Evolutionary conservation across 805 yeast genomes (phyloP).

Genomic region (Candida tammaniensis): DNA sequence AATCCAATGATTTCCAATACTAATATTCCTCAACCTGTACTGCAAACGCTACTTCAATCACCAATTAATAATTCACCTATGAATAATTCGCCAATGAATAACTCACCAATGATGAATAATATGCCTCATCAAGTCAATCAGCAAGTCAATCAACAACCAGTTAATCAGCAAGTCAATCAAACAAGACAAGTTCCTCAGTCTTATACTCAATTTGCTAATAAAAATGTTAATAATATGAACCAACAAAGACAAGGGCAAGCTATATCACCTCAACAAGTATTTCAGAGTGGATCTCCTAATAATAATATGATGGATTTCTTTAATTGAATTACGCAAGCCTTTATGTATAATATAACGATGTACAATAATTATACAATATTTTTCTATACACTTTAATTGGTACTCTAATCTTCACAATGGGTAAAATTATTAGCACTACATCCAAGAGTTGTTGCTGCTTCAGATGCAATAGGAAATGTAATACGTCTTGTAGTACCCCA

Average conservation of each 20-base stretch:
- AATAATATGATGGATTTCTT: conserved; percentile 27
- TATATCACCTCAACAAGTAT: conserved; percentile 39
- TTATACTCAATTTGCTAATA: conserved; percentile 3
- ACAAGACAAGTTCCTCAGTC: conserved; percentile 1
- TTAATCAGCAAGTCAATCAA: conserved; percentile 6
- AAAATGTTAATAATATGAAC: conserved; percentile 7
- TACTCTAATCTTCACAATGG: not conserved
- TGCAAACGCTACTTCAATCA: conserved; percentile 1
- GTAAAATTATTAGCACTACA: not conserved
- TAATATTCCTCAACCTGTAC: too few relatives aligned
- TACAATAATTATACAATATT: not conserved
- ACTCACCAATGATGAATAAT: conserved; percentile 9
- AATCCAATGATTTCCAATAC: too few relatives aligned
- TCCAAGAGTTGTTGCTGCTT: not conserved
- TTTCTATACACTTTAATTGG: too few relatives aligned
- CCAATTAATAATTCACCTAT: conserved; percentile 8
- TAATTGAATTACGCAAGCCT: conserved; percentile 9
- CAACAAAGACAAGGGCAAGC: conserved; percentile 11
- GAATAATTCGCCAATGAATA: conserved; percentile 3
- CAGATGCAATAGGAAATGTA: not conserved
- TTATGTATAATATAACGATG: conserved; percentile 1
- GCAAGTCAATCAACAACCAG: conserved; percentile 5
- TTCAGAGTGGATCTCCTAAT: conserved; percentile 18
- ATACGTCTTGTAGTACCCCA: not conserved
- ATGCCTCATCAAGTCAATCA: conserved; percentile 6